These are phyloP conservation scores for Amphichorda felina DNA, from an alignment of 2,329 filamentous ascomycete genomes.

Conservation along the genomic window DNA sequence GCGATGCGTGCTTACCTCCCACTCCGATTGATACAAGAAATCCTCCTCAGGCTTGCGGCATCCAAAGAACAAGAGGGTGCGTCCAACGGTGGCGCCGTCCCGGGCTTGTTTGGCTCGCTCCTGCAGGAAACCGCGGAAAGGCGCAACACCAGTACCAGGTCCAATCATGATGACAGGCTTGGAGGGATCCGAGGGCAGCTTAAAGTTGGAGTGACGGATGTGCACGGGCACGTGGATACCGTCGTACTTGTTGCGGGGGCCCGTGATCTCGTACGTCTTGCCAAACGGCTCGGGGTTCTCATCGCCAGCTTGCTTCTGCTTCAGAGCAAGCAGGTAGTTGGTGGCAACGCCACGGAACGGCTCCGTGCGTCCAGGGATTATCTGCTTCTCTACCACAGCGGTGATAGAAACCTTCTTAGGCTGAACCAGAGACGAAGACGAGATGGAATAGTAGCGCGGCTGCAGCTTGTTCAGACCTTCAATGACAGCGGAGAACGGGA, in stretches of 20 bases:
- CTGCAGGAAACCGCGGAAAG: slow-evolving; percentile 91
- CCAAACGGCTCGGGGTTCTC: slow-evolving; percentile 71
- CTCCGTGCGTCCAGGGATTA: slow-evolving; percentile 67
- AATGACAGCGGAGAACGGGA: slow-evolving; percentile 91
- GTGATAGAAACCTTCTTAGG: slow-evolving; percentile 93
- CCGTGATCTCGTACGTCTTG: slow-evolving; percentile 73
- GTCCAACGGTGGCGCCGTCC: slow-evolving; percentile 71
- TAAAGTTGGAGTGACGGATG: slow-evolving; percentile 97
- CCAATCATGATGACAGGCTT: slow-evolving; percentile 95
- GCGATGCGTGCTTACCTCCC: slow-evolving; percentile 66
- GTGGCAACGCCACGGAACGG: slow-evolving; percentile 88
- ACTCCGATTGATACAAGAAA: slow-evolving; percentile 85
- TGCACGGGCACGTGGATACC: slow-evolving; percentile 92
- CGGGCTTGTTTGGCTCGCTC: slow-evolving; percentile 78
- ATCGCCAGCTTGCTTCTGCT: slow-evolving; percentile 92
- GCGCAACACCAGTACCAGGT: slow-evolving; percentile 90
- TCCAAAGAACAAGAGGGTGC: slow-evolving; percentile 87
- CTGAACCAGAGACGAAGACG: slow-evolving; percentile 87
- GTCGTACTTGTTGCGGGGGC: slow-evolving; percentile 93
- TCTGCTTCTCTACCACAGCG: slow-evolving; percentile 78
- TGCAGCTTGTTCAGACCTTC: slow-evolving; percentile 92
- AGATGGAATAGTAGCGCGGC: slow-evolving; percentile 98
- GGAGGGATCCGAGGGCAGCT: slow-evolving; percentile 86
- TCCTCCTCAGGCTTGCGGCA: slow-evolving; percentile 84
- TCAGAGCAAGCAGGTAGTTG: slow-evolving; percentile 89